Base-by-base conservation (phyloP, 2,329 filamentous ascomycete species). In the Emmonsiellopsis sp. region DNA sequence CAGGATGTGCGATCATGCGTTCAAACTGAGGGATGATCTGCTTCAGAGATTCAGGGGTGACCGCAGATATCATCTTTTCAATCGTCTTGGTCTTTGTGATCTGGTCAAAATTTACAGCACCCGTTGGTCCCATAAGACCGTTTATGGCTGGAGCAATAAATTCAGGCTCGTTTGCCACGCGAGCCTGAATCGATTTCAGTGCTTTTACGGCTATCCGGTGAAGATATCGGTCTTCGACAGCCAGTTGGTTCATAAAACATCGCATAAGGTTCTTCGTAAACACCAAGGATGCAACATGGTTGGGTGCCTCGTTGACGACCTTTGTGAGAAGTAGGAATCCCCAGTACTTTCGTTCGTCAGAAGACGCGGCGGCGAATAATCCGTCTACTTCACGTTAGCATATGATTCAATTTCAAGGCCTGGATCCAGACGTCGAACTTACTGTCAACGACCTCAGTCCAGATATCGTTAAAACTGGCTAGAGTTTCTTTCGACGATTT, bases 241-340 rank as follows among this genome's bases (percentile, higher is more conserved):
- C 82, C 5, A 90, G 81, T 63, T 95, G 88, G 66, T 94, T 93
- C 69, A 88, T 86, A 45, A 95, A 72, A 63, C 85, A 92, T 48
- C 83, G 79, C 71, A 94, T 83, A 21, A 96, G 74, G 62, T 95
- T 95, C 57, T 84, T 83, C 62, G 87, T 90, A 66, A 97, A 95
- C 0, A 95, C 74, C 7, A 76, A 58, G 68, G 77, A 51, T 73
- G 80, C 61, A 77, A 79, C 53, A 65, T 74, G 58, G 57, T 68
- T 58, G 68, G 80, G 65, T 62, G 73, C 72, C 39, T 72, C 75
- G 34, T 75, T 73, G 3, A 96, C 72, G 61, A 90, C 81, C 63
- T 86, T 88, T 61, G 86, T 83, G 63, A 96, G 88, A 2, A 97
- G 80, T 62, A 91, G 83, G 70, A 97, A 92, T 0, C 93, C 93